Conservation (phyloP, 2,329 filamentous ascomycete species). For the Fusarium setosum region DNA sequence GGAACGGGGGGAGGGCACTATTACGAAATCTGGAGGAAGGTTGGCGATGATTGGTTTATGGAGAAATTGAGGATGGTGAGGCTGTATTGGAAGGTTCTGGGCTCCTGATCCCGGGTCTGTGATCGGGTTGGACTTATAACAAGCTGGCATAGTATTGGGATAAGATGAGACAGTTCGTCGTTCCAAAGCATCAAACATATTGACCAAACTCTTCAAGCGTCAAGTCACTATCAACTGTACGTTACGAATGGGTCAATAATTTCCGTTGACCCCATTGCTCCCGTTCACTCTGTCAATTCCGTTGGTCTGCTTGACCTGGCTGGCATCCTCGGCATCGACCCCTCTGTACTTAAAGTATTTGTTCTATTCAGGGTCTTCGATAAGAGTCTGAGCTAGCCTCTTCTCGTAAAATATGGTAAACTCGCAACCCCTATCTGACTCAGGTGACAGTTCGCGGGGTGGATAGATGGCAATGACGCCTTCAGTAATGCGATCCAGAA, state of each 20-base stretch:
- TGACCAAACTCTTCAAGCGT: no score
- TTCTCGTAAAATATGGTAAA: conserved; percentile 51
- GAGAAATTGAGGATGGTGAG: conserved; percentile 22
- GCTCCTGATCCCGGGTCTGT: no score
- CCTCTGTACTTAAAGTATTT: conserved; percentile 53
- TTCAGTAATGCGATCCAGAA: conserved; percentile 44
- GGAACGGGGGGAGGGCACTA: conserved; percentile 24
- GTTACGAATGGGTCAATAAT: no score
- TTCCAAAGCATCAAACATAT: no score
- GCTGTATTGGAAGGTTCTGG: conserved; percentile 23
- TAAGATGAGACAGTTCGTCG: background rate
- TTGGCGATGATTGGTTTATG: conserved; percentile 28
- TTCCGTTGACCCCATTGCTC: no score
- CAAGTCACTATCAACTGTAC: no score
- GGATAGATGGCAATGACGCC: conserved; percentile 48
- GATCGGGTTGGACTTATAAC: no score
- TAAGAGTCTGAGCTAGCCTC: conserved; percentile 43
- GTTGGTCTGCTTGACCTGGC: background rate
- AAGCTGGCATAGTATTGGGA: no score
- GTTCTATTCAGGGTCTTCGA: conserved; percentile 50
- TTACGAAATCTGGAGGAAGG: conserved; percentile 24
- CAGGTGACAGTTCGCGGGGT: conserved; percentile 34
- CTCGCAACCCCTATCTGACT: conserved; percentile 50
- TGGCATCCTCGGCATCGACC: conserved; percentile 39
- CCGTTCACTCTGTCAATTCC: no score